Base-by-base conservation (phyloP, 2,329 filamentous ascomycete genomes). In the Aspergillus sp. region DNA sequence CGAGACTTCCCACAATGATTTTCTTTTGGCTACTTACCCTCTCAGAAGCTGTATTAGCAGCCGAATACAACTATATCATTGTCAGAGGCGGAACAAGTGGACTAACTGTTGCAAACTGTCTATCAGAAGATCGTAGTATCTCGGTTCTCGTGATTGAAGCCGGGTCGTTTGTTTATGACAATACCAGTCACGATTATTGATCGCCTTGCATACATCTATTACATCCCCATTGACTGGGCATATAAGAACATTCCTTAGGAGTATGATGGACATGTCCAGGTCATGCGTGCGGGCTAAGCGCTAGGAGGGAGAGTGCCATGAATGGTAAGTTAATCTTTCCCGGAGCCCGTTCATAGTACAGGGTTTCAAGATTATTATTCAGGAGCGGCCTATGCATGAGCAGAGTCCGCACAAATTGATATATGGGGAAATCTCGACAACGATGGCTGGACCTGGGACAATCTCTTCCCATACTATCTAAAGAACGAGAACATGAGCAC, bases 301-400 rank as follows among this genome's bases (percentile, higher is more conserved):
- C 53, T 74, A 2, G 69, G 69, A 39, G 73, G 71, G 5, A 70
- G 69, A 71, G 66, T 13, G 60, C 63, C 7, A 72, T 75, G 46
- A 74, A 75, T 55, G 71, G 66, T 60, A 58, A 27, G 50, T 47
- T 38, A 35, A 20, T 20, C 20, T 20, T 20, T 5, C 3, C 20
- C 5, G 5, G 20, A 20, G 20, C 4, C 20, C 20, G 20, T 20
- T 20, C 20, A 20, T 20, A 20, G 20, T 4, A 20, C 20, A 20
- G 20, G 3, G 4, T 20, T 5, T 20, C 3, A 5, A 20, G 4
- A 4, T 20, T 7, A 15, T 13, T 19, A n/a, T 25, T 25, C 17
- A 67, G 64, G 64, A n/a, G 61, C 66, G 63, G 59, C 63, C 0
- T 71, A 71, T 46, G 61, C 60, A 5, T 64, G 68, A 7, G 61